phyloP scores from a whole-genome alignment of 139 green algal species.

The Micromonas commoda region DNA sequence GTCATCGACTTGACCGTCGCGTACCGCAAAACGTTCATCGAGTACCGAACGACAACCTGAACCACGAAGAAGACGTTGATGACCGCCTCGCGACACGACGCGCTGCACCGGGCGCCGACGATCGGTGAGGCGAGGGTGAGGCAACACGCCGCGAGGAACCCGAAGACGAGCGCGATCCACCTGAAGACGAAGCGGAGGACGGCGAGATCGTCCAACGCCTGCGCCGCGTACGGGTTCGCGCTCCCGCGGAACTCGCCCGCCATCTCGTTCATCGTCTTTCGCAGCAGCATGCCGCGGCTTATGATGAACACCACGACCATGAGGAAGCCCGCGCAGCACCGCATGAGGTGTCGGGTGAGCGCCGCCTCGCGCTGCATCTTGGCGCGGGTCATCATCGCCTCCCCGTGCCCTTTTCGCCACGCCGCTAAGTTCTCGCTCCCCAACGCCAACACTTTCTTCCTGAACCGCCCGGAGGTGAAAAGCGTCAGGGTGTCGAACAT shows the following conservation, averaged over 20 bases:
- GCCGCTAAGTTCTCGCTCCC: background rate
- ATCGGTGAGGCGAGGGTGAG: too few relatives aligned
- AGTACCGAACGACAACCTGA: background rate
- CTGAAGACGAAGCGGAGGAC: too few relatives aligned
- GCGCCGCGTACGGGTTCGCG: too few relatives aligned
- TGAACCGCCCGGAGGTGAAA: background rate
- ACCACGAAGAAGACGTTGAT: background rate
- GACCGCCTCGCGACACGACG: too few relatives aligned
- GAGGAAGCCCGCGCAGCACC: background rate
- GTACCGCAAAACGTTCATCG: background rate
- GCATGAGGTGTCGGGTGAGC: background rate
- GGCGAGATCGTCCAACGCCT: too few relatives aligned
- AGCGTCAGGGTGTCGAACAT: background rate
- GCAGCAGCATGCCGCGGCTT: background rate
- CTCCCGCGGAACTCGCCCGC: too few relatives aligned
- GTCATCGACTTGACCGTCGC: background rate
- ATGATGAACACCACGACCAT: background rate
- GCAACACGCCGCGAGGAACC: too few relatives aligned
- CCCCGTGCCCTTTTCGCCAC: background rate
- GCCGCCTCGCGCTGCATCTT: background rate
- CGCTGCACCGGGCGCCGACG: too few relatives aligned
- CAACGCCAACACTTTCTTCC: background rate
- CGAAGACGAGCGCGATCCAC: too few relatives aligned
- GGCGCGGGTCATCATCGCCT: too few relatives aligned
- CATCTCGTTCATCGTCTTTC: background rate